A percentile compares a stretch with the other conserved stretches of the same genome.
Conservation (phyloP, 257 asterid genomes). For the Ocimum tenuiflorum region DNA sequence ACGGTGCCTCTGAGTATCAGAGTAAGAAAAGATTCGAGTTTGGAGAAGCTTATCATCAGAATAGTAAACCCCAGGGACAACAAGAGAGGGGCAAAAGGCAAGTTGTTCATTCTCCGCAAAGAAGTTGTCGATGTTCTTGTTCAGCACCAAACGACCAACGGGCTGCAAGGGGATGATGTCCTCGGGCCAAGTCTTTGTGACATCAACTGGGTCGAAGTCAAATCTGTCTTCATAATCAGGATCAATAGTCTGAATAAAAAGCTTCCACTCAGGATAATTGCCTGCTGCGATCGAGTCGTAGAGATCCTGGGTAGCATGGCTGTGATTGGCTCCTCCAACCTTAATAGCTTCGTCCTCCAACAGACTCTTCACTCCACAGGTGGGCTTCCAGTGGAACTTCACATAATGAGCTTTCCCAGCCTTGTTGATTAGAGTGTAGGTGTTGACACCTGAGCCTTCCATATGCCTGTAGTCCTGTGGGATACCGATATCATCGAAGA, state of each 20-base stretch:
- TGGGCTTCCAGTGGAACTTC: conserved; percentile 91
- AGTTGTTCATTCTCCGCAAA: conserved; percentile 57
- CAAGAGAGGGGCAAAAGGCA: conserved; percentile 48
- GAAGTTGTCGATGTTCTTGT: conserved; percentile 76
- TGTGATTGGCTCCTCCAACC: conserved; percentile 83
- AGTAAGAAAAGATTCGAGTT: conserved; percentile 46
- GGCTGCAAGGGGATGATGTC: conserved; percentile 82
- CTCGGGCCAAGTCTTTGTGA: conserved; percentile 92
- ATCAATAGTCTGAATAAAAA: conserved; percentile 67
- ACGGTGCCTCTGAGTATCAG: conserved; percentile 64
- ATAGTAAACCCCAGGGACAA: conserved; percentile 52
- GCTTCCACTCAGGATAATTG: conserved; percentile 86
- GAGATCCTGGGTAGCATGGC: conserved; percentile 90
- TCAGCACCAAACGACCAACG: conserved; percentile 86
- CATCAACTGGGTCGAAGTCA: conserved; percentile 84
- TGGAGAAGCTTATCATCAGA: conserved; percentile 63
- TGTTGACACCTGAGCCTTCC: conserved; percentile 83
- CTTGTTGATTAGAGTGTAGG: conserved; percentile 68
- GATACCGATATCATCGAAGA: conserved; percentile 72
- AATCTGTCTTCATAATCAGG: conserved; percentile 71
- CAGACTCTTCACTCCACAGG: conserved; percentile 82
- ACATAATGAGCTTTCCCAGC: conserved; percentile 74
- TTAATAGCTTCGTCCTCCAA: conserved; percentile 67
- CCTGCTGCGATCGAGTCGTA: conserved; percentile 76
- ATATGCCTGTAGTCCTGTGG: conserved; percentile 93